Base-by-base conservation (phyloP, 805 yeast genomes). In the Suhomyces sp. region DNA sequence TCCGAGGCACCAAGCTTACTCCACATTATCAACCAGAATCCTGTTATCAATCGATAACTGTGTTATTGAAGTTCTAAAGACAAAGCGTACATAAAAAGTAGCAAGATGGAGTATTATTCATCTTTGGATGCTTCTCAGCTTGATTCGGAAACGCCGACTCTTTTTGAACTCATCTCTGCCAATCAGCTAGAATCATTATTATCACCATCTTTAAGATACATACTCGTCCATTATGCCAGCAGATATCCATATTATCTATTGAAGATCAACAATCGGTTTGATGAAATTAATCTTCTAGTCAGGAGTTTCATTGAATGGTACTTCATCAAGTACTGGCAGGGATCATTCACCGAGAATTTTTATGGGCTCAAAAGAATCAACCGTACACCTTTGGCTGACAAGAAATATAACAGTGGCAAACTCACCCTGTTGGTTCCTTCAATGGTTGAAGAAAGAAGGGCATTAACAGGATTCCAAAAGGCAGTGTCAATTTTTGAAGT, bases 261-360 rank as follows among this genome's bases (percentile, higher is more conserved):
- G 11, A 57, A 70, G 38, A 44, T 83, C 3, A 76, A 87, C 18
- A 78, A 83, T 48, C 65, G 68, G 28, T 88, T 84, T 52, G 96
- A 91, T 55, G 96, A 87, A 63, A 50, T 88, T 23, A 82, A 82
- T 47, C 55, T 82, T 3, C 39, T 76, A 2, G 40, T 82, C 2
- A 65, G 90, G 50, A 79, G 84, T 0, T 38, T 73, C 3, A 63
- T 91, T 2, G 97, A 93, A 56, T 79, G 79, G 68, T 71, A 74
- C 42, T 85, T 81, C 47, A 57, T 91, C 31, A 73, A 65, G 33
- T 68, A 69, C 31, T 85, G 93, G 87, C 90, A 86, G 50, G 77
- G 95, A 0, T 77, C 93, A 2, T 87, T 91, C 51, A 87, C 95
- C 0, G 97, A 91, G 56, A 84, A 85, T 53, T 91, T 91, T 54